A percentile compares a stretch with the other conserved stretches of the same genome.
These are phyloP conservation scores for Diaporthe humulicola DNA, from an alignment of 2,329 filamentous ascomycete genomes.

Conservation along the genomic window DNA sequence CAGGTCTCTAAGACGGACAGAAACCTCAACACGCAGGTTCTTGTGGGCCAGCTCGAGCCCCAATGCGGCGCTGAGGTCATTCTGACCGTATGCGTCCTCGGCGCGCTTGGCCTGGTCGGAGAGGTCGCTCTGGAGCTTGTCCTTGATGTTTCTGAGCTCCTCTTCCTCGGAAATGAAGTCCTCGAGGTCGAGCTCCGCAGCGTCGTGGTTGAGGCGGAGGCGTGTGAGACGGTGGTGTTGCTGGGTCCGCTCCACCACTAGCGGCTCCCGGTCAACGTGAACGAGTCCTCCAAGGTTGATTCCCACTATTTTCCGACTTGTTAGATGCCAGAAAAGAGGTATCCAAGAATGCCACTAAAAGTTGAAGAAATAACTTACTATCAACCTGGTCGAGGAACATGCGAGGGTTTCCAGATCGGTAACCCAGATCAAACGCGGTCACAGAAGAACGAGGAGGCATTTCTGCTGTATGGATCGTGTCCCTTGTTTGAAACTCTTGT, in stretches of 20 bases:
- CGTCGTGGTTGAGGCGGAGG: neutral
- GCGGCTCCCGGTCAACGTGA: too few species aligned
- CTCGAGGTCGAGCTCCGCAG: neutral
- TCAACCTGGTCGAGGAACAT: constrained; percentile 9
- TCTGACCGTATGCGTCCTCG: neutral
- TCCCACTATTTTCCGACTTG: neutral
- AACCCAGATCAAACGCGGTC: neutral
- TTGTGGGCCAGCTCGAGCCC: neutral
- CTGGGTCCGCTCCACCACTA: neutral
- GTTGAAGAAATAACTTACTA: neutral
- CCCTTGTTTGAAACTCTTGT: neutral
- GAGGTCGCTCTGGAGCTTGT: neutral
- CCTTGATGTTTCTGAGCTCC: neutral
- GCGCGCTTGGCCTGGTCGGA: neutral
- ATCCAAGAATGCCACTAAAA: neutral
- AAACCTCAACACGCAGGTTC: neutral
- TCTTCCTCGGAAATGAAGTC: neutral
- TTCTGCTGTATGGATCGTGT: neutral
- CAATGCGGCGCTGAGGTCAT: neutral
- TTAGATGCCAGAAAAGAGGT: neutral
- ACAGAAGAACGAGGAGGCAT: constrained; percentile 4
- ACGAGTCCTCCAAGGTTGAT: neutral
- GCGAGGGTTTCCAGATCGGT: neutral
- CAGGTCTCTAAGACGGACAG: neutral
- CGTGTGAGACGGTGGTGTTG: too few species aligned